Percentiles rank a stretch among this genome's conserved stretches.
phyloP scores from a whole-genome alignment of 345 rosid genomes.

The Melaleuca alternifolia region DNA sequence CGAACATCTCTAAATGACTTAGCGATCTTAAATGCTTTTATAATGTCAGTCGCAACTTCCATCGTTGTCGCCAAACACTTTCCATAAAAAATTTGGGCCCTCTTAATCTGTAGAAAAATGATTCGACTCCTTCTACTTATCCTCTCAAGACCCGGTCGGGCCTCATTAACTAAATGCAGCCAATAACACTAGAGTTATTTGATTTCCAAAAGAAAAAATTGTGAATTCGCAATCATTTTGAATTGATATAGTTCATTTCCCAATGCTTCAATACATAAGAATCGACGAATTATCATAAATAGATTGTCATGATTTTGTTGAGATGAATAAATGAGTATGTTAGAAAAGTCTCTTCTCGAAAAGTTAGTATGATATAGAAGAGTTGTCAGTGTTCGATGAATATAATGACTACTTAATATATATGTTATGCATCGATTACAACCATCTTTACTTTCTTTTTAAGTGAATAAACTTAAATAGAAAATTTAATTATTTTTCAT shows the following conservation, averaged over 20 bases:
- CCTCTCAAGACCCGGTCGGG: neutral
- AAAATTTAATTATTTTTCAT: too few relatives aligned
- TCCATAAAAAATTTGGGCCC: neutral
- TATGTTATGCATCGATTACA: neutral
- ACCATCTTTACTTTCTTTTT: neutral
- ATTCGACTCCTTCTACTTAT: neutral
- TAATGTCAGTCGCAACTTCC: neutral
- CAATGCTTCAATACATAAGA: neutral
- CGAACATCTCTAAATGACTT: neutral
- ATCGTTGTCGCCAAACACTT: neutral
- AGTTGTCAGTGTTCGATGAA: neutral
- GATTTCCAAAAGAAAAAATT: neutral
- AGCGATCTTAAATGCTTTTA: too few relatives aligned
- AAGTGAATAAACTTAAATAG: neutral
- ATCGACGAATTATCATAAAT: fast-evolving
- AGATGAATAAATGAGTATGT: neutral
- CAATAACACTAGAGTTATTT: neutral
- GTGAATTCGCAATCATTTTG: neutral
- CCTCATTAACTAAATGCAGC: neutral
- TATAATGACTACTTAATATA: neutral
- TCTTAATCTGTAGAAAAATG: neutral
- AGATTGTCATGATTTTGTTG: fast-evolving
- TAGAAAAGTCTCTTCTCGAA: neutral
- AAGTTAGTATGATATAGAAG: neutral
- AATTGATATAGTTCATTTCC: neutral